These are phyloP conservation scores for Escallonia herrerae DNA, from an alignment of 129 eudicot genomes.

Conservation along the genomic window DNA sequence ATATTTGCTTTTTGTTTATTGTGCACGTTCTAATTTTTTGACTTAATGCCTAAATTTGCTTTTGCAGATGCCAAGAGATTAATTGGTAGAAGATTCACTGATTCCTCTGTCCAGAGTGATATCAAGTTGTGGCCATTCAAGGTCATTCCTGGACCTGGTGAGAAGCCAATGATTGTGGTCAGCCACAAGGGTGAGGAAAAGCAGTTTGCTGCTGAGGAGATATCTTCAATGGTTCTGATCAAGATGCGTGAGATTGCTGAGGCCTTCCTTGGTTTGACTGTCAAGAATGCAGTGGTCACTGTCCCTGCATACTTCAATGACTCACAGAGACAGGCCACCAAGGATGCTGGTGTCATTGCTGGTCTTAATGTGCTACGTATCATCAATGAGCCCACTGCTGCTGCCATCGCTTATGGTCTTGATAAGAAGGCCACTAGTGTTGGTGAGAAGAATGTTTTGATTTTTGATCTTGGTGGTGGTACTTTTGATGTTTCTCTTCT, in stretches of 20 bases:
- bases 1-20: too few relatives aligned
- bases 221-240: constrained; percentile 76
- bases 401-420: constrained; percentile 75
- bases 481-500: constrained; percentile 81
- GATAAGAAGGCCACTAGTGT: constrained; percentile 74
- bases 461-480: constrained; percentile 83
- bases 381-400: constrained; percentile 82
- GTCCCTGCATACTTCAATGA: constrained; percentile 83
- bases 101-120: constrained; percentile 71
- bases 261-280: constrained; percentile 59
- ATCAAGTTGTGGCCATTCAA: constrained; percentile 74
- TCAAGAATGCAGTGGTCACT: constrained; percentile 72
- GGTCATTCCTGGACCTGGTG: constrained; percentile 62
- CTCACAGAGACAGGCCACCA: constrained; percentile 77
- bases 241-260: constrained; percentile 79
- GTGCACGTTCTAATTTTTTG: too few relatives aligned
- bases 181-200: constrained; percentile 68
- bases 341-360: constrained; percentile 80
- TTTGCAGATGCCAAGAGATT: constrained; percentile 64
- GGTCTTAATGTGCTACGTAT: constrained; percentile 75
- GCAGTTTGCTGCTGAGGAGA: constrained; percentile 72
- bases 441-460: constrained; percentile 76
- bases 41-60: too few relatives aligned
- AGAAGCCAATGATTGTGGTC: constrained; percentile 71
- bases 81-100: constrained; percentile 67